phyloP scores from a whole-genome alignment of 495 filamentous ascomycete genomes.

The Aspergillus egyptiacus region DNA sequence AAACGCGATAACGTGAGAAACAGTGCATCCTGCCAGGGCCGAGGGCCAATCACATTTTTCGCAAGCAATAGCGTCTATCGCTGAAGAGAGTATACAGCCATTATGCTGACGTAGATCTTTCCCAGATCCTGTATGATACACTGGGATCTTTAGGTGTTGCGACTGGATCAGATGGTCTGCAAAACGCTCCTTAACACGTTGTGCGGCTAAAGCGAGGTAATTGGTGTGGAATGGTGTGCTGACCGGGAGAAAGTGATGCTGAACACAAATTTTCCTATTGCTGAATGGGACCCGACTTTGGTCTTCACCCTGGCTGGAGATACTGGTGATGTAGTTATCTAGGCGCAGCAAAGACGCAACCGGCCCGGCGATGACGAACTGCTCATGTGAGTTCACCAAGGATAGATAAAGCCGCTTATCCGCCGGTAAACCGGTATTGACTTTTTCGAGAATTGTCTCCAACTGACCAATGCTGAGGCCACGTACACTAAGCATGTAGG shows the following conservation, averaged over 20 bases:
- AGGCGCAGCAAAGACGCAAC: slow-evolving; percentile 20
- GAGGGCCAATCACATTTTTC: slow-evolving; percentile 16
- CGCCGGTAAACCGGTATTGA: slow-evolving; percentile 9
- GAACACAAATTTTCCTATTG: slow-evolving; percentile 16
- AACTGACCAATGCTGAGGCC: slow-evolving; percentile 2
- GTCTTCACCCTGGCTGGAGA: slow-evolving; percentile 10
- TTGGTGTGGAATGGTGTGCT: slow-evolving; percentile 32
- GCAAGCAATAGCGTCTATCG: slow-evolving; percentile 24
- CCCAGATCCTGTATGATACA: slow-evolving; percentile 31
- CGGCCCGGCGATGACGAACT: slow-evolving; percentile 30
- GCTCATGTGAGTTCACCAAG: slow-evolving; percentile 26
- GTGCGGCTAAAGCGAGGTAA: slow-evolving; percentile 21
- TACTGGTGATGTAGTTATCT: slow-evolving; percentile 7
- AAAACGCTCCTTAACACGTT: slow-evolving; percentile 16
- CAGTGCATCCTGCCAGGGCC: not conserved
- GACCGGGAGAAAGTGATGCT: slow-evolving; percentile 24
- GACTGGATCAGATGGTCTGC: slow-evolving; percentile 10
- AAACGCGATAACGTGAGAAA: slow-evolving; percentile 20
- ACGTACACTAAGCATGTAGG: slow-evolving; percentile 20
- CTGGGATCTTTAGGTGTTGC: slow-evolving; percentile 24
- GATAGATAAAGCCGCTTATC: slow-evolving; percentile 19
- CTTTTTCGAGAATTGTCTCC: not conserved
- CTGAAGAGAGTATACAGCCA: slow-evolving; percentile 16
- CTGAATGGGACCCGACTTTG: slow-evolving; percentile 20
- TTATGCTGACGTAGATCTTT: slow-evolving; percentile 17